A percentile compares a stretch with the other conserved stretches of the same genome.
These are phyloP conservation scores for Cyberlindnera samutprakarnensis DNA, from an alignment of 805 yeast genomes.

Conservation along the genomic window DNA sequence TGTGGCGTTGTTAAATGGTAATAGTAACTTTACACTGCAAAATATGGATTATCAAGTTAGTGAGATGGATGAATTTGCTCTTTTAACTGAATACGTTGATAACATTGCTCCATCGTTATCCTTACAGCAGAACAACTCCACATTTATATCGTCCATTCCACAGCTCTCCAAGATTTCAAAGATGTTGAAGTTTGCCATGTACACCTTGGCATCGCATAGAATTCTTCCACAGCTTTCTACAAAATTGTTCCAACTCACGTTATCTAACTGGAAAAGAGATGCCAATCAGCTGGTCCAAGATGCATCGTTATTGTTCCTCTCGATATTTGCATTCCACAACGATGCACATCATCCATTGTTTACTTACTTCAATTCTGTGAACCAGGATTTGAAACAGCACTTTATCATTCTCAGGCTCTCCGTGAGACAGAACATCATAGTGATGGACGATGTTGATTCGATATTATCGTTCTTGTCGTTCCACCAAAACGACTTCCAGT, in stretches of 20 bases:
- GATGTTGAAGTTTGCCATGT: constrained; percentile 3
- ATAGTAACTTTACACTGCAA: too few relatives aligned
- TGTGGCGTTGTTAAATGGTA: too few relatives aligned
- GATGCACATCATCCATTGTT: constrained; percentile 3
- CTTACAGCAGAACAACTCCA: neutral
- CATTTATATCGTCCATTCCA: constrained; percentile 5
- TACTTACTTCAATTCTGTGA: constrained; percentile 1
- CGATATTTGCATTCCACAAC: constrained; percentile 6
- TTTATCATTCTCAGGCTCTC: constrained; percentile 7
- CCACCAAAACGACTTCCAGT: constrained; percentile 6
- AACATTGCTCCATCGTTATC: constrained; percentile 6
- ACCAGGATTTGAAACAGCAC: constrained; percentile 4
- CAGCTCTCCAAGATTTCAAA: constrained; percentile 1
- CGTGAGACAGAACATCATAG: constrained; percentile 2
- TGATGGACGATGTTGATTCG: neutral
- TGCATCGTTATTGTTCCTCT: constrained; percentile 5
- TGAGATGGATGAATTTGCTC: constrained; percentile 4
- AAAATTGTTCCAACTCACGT: constrained; percentile 1
- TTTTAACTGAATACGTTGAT: constrained; percentile 3
- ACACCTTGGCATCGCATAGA: constrained; percentile 2
- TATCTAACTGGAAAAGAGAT: neutral
- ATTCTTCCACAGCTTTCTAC: neutral
- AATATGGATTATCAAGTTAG: constrained; percentile 1
- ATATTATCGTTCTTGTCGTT: constrained; percentile 6
- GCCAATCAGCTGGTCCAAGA: constrained; percentile 1